phyloP scores from a whole-genome alignment of 2,329 filamentous ascomycete species.

The Verticillium nonalfalfae region DNA sequence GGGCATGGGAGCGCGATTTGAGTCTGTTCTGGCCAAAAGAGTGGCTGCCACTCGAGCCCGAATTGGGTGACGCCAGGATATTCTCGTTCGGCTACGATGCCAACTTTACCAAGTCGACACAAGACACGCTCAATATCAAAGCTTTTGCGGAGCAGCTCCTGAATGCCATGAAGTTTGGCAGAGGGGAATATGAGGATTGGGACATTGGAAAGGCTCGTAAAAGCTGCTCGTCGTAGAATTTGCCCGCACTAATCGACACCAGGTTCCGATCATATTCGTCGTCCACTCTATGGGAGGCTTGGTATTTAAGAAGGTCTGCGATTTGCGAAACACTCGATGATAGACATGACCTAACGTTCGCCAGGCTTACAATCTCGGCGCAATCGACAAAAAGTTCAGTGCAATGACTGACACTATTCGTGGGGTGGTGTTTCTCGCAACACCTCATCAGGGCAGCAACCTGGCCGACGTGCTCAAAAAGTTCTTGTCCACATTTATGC shows the following conservation, averaged over 20 bases:
- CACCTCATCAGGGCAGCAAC: conserved; percentile 32
- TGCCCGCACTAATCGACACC: too few relatives aligned
- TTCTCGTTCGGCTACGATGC: conserved; percentile 28
- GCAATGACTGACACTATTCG: conserved; percentile 23
- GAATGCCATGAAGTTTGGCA: too few relatives aligned
- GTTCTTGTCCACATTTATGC: conserved; percentile 19
- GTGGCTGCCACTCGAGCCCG: conserved; percentile 20
- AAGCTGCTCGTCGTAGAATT: too few relatives aligned
- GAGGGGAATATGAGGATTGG: conserved; percentile 10
- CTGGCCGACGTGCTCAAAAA: conserved; percentile 28
- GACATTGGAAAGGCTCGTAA: conserved; percentile 13
- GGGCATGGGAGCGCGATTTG: conserved; percentile 19
- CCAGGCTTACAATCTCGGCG: too few relatives aligned
- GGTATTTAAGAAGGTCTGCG: conserved; percentile 23
- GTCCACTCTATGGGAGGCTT: conserved; percentile 40
- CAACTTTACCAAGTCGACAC: conserved; percentile 14
- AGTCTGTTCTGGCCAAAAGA: conserved; percentile 26
- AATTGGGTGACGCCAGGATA: conserved; percentile 22
- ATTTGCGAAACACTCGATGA: too few relatives aligned
- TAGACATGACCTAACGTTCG: too few relatives aligned
- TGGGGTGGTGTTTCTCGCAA: conserved; percentile 24
- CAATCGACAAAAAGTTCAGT: conserved; percentile 2
- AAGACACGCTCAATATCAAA: conserved; percentile 20
- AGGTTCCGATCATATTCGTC: conserved; percentile 30
- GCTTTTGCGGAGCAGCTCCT: conserved; percentile 24